These are phyloP conservation scores for Ophiostoma australiae DNA, from an alignment of 2,329 filamentous ascomycete genomes.

Conservation along the genomic window DNA sequence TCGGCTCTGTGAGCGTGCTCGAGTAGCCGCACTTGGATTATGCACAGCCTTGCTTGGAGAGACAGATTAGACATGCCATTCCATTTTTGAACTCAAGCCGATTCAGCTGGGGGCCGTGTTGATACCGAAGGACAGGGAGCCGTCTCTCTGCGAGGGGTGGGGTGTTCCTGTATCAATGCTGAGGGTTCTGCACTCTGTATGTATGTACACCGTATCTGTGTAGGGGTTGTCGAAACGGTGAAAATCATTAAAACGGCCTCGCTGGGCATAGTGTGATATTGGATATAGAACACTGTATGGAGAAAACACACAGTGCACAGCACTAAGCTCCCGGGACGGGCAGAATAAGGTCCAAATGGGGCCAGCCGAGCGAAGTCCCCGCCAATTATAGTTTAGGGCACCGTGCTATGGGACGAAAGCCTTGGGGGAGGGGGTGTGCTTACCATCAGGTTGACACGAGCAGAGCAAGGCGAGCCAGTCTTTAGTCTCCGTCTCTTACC, in stretches of 20 bases:
- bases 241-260: not conserved
- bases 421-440: not conserved
- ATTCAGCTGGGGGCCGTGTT: not conserved
- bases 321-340: slow-evolving; percentile 20
- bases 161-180: not conserved
- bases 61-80: not conserved
- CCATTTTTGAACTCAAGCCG: not conserved
- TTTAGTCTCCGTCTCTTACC: not conserved
- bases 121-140: not conserved
- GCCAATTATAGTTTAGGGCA: slow-evolving; percentile 19
- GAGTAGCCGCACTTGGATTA: not conserved
- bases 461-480: not conserved
- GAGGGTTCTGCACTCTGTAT: not conserved
- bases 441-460: not conserved
- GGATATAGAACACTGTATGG: slow-evolving; percentile 10
- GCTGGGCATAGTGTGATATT: not conserved
- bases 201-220: not conserved
- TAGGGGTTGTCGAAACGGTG: slow-evolving; percentile 7
- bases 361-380: slow-evolving; percentile 2
- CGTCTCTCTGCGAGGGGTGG: not conserved
- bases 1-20: not conserved
- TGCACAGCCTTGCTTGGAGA: not conserved
- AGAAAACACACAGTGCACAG: slow-evolving; percentile 14
- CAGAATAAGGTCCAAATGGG: slow-evolving; percentile 13
- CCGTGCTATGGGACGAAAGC: slow-evolving; percentile 6